Base-by-base conservation (phyloP, 2,329 filamentous ascomycete species). In the Rhynchosporium agropyri region DNA sequence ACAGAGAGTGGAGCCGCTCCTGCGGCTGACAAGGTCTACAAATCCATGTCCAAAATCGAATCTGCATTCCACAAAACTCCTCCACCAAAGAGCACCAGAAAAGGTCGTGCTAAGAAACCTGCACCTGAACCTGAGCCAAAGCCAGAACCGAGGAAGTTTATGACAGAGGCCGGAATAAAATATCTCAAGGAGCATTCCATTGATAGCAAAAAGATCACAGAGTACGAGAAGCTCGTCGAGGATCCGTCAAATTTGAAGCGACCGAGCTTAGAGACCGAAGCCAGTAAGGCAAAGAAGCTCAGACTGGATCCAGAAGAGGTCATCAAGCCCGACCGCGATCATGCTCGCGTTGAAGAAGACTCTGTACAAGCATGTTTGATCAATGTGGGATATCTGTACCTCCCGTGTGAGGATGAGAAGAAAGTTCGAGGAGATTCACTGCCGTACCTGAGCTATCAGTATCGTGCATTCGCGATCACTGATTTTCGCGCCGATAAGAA, bases 341-440 rank as follows among this genome's bases (percentile, higher is more conserved):
- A 26, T 15, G 3, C 12, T 2, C 3, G 20, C 33, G 20, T 54
- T 13, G 51, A 54, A 20, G 9, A 40, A 38, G 36, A 42, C 13
- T 54, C 36, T 5, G 36, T 54, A 3, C 51, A 54, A 38, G 20
- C n/a, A 28, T 33, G 40, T 42, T 20, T 42, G 1, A 28, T 29
- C 26, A 54, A 54, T 29, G 12, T 54, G 15, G 51, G 36, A 28
- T 54, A 53, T 20, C 50, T 53, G 5, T 36, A 36, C 33, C 33
- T 53, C 4, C 50, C 50, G 26, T 53, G 33, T 13, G 50, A 53
- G 13, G 50, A 53, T 38, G 50, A 53, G 33, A 28, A 40, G 50
- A 53, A 53, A 33, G 38, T 53, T 28, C 50, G 50, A 26, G 50
- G 50, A 9, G 50, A 53, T 53, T n/a, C 50, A 9, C n/a, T 53